Conservation (phyloP, 73 alveolate genomes). For the Paramecium biaurelia region DNA sequence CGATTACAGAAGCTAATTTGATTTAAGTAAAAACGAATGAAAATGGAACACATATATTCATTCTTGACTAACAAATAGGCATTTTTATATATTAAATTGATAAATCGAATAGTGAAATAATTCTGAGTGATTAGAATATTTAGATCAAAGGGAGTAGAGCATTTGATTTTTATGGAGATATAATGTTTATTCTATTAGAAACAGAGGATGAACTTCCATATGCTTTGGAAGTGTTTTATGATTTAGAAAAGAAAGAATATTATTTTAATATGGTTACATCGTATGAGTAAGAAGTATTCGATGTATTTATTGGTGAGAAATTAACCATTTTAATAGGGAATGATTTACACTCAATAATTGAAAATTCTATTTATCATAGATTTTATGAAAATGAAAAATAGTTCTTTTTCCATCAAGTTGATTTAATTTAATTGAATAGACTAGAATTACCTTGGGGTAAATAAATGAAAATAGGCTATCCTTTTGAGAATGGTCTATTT, state of each 20-base stretch:
- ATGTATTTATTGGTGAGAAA: neutral
- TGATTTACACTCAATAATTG: neutral
- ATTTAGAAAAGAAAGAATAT: neutral
- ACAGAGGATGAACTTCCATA: slow-evolving; percentile 8
- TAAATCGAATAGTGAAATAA: neutral
- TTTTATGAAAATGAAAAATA: neutral
- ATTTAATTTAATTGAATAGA: neutral
- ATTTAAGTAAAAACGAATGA: neutral
- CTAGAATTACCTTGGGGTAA: neutral
- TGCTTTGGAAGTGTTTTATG: neutral
- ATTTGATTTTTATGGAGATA: neutral
- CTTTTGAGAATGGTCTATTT: neutral
- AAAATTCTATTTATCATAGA: neutral
- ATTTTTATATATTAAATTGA: neutral
- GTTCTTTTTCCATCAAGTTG: neutral
- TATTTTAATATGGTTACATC: neutral
- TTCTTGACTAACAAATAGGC: neutral
- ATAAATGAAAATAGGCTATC: neutral
- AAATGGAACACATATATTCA: neutral
- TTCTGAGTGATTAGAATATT: neutral
- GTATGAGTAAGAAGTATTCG: neutral
- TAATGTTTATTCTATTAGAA: neutral
- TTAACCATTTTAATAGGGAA: neutral
- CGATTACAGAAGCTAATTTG: neutral
- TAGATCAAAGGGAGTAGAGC: neutral